Base-by-base conservation (phyloP, 2,329 filamentous ascomycete species). In the Apiospora hydei region DNA sequence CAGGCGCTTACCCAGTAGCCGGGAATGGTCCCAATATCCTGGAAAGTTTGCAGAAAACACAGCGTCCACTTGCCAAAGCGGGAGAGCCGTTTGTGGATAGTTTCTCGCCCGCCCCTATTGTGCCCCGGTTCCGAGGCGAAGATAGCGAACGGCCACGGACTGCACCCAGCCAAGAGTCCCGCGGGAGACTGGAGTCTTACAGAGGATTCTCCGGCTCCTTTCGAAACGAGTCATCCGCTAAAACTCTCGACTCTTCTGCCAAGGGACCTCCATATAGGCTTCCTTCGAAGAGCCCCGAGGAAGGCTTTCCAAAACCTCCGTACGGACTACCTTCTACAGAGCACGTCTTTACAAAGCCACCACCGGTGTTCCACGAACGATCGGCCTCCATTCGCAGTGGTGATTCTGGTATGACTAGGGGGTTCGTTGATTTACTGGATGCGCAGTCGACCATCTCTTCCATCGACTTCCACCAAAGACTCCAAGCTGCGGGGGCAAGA, bases 361-460 rank as follows among this genome's bases (percentile, higher is more conserved):
- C 76, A 7, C 75, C 76, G 26, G 75, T 75, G 21, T 76, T 78
- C 16, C 81, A 79, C 44, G 72, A 75, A 5, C 79, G 81, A 2
- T 78, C 77, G 49, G 76, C 77, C 46, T 85, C 83, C 0, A 73
- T 82, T 26, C 78, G 79, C 43, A 83, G 81, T 72, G 77, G 77
- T 18, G 72, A 75, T 49, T 76, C 78, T 8, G 69, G 70, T 13
- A 75, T 73, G 30, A 70, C 76, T 21, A 79, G 72, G 64, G 77
- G 80, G 4, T 82, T 84, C 71, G 84, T 91, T 67, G 88, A 91
- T 74, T 78, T 91, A 0, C 82, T 91, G 2, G 89, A 91, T 74
- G 89, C 89, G 0, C 87, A 89, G 72, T 87, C 87, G 0, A 85
- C 83, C 38, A 82, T 90, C 51, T 85, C 79, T 41, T 84, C 85